These are phyloP conservation scores for Candida tropicalis DNA, from an alignment of 1,139 yeast species.

Conservation along the genomic window DNA sequence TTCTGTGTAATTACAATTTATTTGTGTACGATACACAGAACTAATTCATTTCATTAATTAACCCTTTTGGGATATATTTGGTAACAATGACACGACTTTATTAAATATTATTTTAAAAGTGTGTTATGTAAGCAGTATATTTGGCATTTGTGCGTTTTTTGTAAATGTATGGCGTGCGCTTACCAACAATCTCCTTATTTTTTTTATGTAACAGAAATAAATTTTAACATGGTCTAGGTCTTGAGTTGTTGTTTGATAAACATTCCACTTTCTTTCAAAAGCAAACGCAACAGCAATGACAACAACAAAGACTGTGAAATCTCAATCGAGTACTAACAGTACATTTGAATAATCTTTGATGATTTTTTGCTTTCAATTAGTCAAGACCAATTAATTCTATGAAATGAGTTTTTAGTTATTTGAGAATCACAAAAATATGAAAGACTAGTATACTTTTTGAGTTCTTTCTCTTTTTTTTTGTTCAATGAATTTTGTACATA, in stretches of 20 bases:
- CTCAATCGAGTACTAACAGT: too few relatives aligned
- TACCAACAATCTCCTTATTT: neutral
- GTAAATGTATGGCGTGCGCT: neutral
- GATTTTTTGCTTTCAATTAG: too few relatives aligned
- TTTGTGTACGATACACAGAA: neutral
- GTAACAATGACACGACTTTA: neutral
- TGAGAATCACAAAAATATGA: too few relatives aligned
- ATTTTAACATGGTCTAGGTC: conserved; percentile 6
- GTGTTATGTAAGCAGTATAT: neutral
- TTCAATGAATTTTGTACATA: too few relatives aligned
- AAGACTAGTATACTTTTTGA: too few relatives aligned
- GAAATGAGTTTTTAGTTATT: too few relatives aligned
- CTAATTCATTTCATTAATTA: neutral
- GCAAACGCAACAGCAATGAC: too few relatives aligned
- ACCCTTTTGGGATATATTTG: neutral
- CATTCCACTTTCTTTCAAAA: neutral
- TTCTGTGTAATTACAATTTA: neutral
- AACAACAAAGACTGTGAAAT: too few relatives aligned
- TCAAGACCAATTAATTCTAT: too few relatives aligned
- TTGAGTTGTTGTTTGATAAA: neutral
- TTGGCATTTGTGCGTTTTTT: neutral
- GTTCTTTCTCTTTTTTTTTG: too few relatives aligned
- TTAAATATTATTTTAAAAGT: neutral
- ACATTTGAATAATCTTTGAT: too few relatives aligned
- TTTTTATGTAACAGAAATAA: conserved; percentile 6